Evolutionary conservation across 768 basidiomycete species (phyloP).

Genomic region (Amyloporia xantha): DNA sequence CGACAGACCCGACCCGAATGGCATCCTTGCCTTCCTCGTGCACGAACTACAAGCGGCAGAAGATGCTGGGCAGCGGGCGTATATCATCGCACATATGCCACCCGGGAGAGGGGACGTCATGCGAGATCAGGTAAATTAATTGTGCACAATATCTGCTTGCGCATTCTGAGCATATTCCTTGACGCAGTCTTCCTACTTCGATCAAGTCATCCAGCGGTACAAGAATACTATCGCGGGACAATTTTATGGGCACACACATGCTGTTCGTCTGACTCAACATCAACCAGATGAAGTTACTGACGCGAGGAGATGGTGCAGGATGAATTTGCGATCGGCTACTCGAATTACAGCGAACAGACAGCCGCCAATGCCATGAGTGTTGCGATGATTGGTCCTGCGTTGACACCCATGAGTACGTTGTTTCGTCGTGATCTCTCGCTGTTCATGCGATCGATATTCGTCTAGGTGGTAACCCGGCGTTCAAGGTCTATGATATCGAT

Average conservation of each 20-base stretch:
- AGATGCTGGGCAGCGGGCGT: constrained; percentile 49
- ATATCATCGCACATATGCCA: constrained; percentile 59
- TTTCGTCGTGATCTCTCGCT: no score
- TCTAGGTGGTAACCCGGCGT: constrained; percentile 48
- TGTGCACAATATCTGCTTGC: no score
- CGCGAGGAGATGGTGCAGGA: constrained; percentile 30
- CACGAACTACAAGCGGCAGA: constrained; percentile 53
- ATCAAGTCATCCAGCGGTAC: constrained; percentile 57
- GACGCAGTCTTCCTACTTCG: constrained; percentile 52
- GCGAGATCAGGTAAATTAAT: constrained; percentile 41
- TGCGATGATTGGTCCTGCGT: constrained; percentile 45
- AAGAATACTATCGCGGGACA: constrained; percentile 51
- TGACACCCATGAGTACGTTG: constrained; percentile 50
- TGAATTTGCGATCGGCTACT: constrained; percentile 55
- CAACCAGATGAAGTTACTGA: constrained; percentile 43
- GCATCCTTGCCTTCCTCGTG: constrained; percentile 47
- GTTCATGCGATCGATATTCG: not conserved
- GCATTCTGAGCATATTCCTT: no score
- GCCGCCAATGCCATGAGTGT: constrained; percentile 41
- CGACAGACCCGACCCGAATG: constrained; percentile 49
- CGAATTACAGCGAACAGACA: constrained; percentile 40
- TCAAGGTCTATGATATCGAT: constrained; percentile 58
- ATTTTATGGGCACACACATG: constrained; percentile 57
- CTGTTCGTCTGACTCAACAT: constrained; percentile 28
- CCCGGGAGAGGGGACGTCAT: constrained; percentile 42